Evolutionary conservation across 768 basidiomycete genomes (phyloP), one percentile per base, ranked within the genome.

Genomic region (Neoboletus brunneissimus): DNA sequence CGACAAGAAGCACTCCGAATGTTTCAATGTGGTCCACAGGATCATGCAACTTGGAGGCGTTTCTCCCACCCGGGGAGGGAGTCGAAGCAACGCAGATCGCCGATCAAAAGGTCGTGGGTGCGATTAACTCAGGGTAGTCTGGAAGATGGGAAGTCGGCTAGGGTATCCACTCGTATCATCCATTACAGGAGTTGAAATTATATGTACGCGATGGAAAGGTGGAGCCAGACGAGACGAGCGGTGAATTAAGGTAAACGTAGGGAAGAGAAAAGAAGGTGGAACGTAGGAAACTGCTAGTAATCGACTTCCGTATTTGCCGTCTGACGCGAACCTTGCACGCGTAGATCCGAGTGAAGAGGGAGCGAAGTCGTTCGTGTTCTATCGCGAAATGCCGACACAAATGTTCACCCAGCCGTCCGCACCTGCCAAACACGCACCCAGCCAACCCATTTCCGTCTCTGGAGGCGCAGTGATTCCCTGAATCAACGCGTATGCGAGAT

Each of bases 391-490:
- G 16, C 89, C 90, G 29, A 97, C 76, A 67, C 93, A 95, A 51
- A 98, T 79, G 68, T 91, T 89, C 29, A 96, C 79, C 94, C 94
- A 98, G 6, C 97, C 97, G 66, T 98, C 97, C 13, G 94, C 92
- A 9, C 94, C 94, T 13, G 88, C 84, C 73, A 98, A 76, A 64
- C 93, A 94, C 20, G 91, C 87, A 11, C 92, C 89, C n/a, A 98
- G 71, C 95, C 96, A 97, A 5, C 88, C 93, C 73, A 98, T 79
- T 67, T 98, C 96, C 7, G 93, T 81, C 31, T 97, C 94, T 9
- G 83, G 77, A 1, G 96, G 97, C 2, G 88, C 73, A 3, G 81
- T 72, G 20, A 98, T 85, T 13, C 97, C 96, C 68, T 98, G 96
- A 13, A 95, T 77, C 46, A 97, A 72, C 0, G 88, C 83, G 63